Conservation (phyloP, 257 asterid genomes). For the Nicotiana tomentosiformis region DNA sequence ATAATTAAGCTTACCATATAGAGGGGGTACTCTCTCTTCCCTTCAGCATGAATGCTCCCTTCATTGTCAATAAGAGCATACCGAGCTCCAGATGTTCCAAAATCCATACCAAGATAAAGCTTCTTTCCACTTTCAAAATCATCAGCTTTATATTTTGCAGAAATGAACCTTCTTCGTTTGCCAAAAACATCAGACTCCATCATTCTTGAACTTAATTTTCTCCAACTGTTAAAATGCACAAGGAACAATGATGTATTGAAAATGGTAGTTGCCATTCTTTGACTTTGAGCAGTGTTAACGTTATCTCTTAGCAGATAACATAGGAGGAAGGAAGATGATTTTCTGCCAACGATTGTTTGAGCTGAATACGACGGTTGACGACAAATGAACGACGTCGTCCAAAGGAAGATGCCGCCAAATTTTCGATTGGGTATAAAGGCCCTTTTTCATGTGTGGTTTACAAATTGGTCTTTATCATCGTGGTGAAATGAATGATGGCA, state of each 20-base stretch:
- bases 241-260: conserved; percentile 17
- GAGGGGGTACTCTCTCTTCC: conserved; percentile 73
- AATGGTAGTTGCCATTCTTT: conserved; percentile 37
- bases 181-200: conserved; percentile 7
- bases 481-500: too few relatives aligned
- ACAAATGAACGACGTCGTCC: too few relatives aligned
- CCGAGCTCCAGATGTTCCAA: conserved; percentile 95
- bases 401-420: too few relatives aligned
- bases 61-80: conserved; percentile 56
- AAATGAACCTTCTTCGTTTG: conserved; percentile 22
- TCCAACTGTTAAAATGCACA: conserved; percentile 7
- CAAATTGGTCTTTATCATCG: too few relatives aligned
- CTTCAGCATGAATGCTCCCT: conserved; percentile 53
- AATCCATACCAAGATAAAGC: conserved; percentile 91
- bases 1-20: conserved; percentile 35
- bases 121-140: conserved; percentile 27
- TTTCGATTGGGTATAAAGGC: too few relatives aligned
- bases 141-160: conserved; percentile 22
- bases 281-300: not conserved
- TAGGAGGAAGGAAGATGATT: not conserved
- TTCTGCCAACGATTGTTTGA: not conserved
- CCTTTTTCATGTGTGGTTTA: too few relatives aligned
- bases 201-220: conserved; percentile 18
- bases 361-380: not conserved
- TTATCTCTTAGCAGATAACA: not conserved